Evolutionary conservation across 768 basidiomycete genomes (phyloP).

Genomic region (Boletus speciosus): DNA sequence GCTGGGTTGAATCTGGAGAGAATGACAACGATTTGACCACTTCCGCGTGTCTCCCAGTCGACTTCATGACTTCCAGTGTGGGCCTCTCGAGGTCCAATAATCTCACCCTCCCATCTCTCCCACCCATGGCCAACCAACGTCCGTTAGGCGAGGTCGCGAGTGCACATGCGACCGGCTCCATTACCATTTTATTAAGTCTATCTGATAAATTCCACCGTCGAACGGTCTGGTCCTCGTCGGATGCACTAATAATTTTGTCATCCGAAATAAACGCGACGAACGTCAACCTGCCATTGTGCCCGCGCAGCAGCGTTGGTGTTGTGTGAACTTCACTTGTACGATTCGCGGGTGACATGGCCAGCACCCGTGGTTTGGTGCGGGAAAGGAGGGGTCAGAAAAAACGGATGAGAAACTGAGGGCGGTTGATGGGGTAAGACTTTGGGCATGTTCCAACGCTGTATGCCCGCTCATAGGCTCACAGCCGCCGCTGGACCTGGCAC

Average conservation of each 20-base stretch:
- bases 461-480: background rate
- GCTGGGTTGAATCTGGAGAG: slow-evolving; percentile 13
- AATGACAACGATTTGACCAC: slow-evolving; percentile 16
- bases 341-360: slow-evolving; percentile 4
- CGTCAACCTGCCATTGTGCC: slow-evolving; percentile 8
- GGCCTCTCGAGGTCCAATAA: slow-evolving; percentile 4
- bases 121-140: slow-evolving; percentile 17
- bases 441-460: background rate
- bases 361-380: background rate
- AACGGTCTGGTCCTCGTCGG: slow-evolving; percentile 16
- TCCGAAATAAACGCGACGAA: slow-evolving; percentile 20
- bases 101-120: slow-evolving; percentile 13
- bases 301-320: slow-evolving; percentile 5
- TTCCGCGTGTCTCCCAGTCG: background rate
- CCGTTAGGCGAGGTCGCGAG: slow-evolving; percentile 7
- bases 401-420: background rate
- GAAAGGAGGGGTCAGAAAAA: background rate
- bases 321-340: background rate
- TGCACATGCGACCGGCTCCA: background rate
- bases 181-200: slow-evolving; percentile 1
- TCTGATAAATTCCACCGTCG: slow-evolving; percentile 14
- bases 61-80: background rate
- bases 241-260: slow-evolving; percentile 17
- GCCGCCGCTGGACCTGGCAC: slow-evolving; percentile 7
- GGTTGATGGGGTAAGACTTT: background rate